Evolutionary conservation across 1,139 yeast species (phyloP).

Genomic region (Hyphopichia burtonii): DNA sequence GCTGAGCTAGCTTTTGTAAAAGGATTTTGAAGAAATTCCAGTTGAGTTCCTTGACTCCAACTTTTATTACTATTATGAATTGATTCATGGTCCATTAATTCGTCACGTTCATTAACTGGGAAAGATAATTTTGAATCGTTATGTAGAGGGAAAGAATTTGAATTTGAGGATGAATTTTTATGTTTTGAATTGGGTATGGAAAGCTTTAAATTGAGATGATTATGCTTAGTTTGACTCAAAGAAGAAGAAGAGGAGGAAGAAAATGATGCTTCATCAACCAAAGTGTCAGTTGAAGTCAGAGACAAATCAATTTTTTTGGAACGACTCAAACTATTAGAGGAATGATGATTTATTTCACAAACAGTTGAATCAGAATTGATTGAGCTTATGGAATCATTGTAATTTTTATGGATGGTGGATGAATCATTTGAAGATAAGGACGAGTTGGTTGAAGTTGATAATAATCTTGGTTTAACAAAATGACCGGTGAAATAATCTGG

Average conservation of each 20-base stretch:
- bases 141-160: conserved; percentile 5
- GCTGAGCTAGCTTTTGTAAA: conserved; percentile 7
- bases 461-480: conserved; percentile 1
- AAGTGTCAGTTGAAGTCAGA: conserved; percentile 22
- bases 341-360: conserved; percentile 9
- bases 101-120: conserved; percentile 12
- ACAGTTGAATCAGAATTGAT: conserved; percentile 19
- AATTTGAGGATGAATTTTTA: conserved; percentile 2
- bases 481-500: conserved; percentile 2
- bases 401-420: conserved; percentile 9
- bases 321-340: conserved; percentile 2
- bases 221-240: background rate
- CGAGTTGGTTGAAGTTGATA: background rate
- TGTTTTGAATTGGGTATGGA: conserved; percentile 1
- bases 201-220: conserved; percentile 9
- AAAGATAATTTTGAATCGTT: conserved; percentile 5
- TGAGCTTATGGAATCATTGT: conserved; percentile 18
- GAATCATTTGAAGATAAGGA: conserved; percentile 2
- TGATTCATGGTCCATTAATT: conserved; percentile 11
- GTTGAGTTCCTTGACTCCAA: background rate
- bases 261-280: conserved; percentile 18
- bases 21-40: conserved; percentile 5
- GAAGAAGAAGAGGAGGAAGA: background rate
- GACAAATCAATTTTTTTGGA: conserved; percentile 6
- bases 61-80: background rate